Percentiles rank a stretch among this genome's conserved stretches.
phyloP scores from a whole-genome alignment of 345 rosid genomes.

The Sapria himalayana region DNA sequence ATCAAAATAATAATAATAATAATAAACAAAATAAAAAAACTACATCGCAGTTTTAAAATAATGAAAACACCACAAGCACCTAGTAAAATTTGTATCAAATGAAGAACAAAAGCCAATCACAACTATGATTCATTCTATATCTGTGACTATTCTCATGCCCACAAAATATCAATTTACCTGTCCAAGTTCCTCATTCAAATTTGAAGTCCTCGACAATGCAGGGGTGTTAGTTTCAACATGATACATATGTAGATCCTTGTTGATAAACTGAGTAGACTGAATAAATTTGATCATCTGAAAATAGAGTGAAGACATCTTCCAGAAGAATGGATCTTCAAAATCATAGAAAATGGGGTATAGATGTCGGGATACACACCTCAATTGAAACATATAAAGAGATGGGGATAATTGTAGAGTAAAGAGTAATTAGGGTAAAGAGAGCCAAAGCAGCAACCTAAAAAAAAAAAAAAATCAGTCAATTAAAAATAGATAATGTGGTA shows the following conservation, averaged over 20 bases:
- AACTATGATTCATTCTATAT: background rate
- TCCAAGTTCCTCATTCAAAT: slow-evolving; percentile 97
- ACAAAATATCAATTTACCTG: slow-evolving; percentile 64
- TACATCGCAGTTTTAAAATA: no score
- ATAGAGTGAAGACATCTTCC: slow-evolving; percentile 10
- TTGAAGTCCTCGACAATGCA: slow-evolving; percentile 91
- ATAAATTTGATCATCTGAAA: slow-evolving; percentile 91
- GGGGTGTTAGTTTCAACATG: slow-evolving; percentile 83
- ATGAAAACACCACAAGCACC: no score
- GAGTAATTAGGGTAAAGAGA: slow-evolving; percentile 76
- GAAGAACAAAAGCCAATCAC: no score
- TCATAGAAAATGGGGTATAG: background rate
- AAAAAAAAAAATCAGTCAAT: slow-evolving; percentile 11
- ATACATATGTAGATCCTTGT: slow-evolving; percentile 83
- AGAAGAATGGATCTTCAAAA: slow-evolving; percentile 3
- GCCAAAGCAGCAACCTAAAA: slow-evolving; percentile 56
- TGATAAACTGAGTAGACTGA: slow-evolving; percentile 88
- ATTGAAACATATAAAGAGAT: slow-evolving; percentile 94
- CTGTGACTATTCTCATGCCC: no score
- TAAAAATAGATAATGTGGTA: slow-evolving; percentile 3
- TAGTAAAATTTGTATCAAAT: no score
- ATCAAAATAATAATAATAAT: no score
- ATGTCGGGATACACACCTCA: slow-evolving; percentile 32
- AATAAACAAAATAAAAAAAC: no score
- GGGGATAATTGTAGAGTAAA: slow-evolving; percentile 87